Evolutionary conservation across 2,329 filamentous ascomycete species (phyloP).

Genomic region (Salinomyces thailandicus): DNA sequence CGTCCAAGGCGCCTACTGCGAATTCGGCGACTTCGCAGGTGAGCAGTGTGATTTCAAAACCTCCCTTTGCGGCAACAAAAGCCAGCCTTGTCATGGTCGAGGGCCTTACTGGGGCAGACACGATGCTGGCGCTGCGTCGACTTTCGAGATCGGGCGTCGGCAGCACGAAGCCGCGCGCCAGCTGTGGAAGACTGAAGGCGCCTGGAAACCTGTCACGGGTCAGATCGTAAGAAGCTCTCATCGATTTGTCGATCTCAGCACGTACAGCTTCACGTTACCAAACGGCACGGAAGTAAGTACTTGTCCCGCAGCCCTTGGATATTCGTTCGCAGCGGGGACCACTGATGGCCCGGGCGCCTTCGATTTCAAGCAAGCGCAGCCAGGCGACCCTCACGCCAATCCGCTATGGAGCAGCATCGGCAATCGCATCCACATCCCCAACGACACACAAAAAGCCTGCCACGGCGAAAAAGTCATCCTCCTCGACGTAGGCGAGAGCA

Average conservation of each 20-base stretch:
- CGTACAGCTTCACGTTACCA: slow-evolving; percentile 60
- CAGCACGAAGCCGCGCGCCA: slow-evolving; percentile 53
- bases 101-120: slow-evolving; percentile 58
- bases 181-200: slow-evolving; percentile 42
- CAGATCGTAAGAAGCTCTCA: slow-evolving; percentile 70
- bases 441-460: slow-evolving; percentile 58
- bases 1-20: slow-evolving; percentile 76
- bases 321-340: slow-evolving; percentile 86
- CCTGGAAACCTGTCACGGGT: slow-evolving; percentile 46
- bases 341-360: slow-evolving; percentile 84
- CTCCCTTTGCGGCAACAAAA: slow-evolving; percentile 70
- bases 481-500: slow-evolving; percentile 76
- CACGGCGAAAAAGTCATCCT: slow-evolving; percentile 76
- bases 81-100: slow-evolving; percentile 61
- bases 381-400: slow-evolving; percentile 59
- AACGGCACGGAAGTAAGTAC: slow-evolving; percentile 63
- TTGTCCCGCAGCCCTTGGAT: slow-evolving; percentile 79
- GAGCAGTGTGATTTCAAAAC: slow-evolving; percentile 64
- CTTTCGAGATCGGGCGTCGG: slow-evolving; percentile 64
- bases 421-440: slow-evolving; percentile 59
- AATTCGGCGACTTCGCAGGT: slow-evolving; percentile 59
- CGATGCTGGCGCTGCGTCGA: slow-evolving; percentile 57
- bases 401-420: slow-evolving; percentile 74
- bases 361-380: slow-evolving; percentile 84
- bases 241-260: slow-evolving; percentile 71